Conservation (phyloP, 2,329 filamentous ascomycete species). For the Sporothrix variecibatus region DNA sequence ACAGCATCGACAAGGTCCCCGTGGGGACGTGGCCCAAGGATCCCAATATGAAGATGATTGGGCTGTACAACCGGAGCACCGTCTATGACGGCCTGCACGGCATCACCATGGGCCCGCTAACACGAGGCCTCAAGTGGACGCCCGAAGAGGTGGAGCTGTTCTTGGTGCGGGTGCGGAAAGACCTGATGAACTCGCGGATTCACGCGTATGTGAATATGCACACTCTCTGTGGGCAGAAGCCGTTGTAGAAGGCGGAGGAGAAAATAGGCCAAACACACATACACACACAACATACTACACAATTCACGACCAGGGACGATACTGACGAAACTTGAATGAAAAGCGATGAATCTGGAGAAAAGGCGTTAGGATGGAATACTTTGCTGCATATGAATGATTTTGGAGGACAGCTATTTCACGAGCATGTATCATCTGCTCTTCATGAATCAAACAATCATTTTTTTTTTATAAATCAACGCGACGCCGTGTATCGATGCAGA, state of each 20-base stretch:
- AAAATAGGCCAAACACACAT: too few species aligned
- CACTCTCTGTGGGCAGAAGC: constrained; percentile 27
- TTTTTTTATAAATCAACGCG: not conserved
- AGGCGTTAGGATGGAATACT: not conserved
- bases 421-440: not conserved
- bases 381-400: too few species aligned
- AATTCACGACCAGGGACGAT: too few species aligned
- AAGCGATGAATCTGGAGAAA: too few species aligned
- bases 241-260: not conserved
- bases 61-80: constrained; percentile 35
- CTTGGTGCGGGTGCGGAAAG: constrained; percentile 30
- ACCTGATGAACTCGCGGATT: constrained; percentile 30
- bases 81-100: constrained; percentile 34
- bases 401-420: not conserved
- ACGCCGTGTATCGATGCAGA: not conserved
- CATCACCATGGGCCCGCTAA: constrained; percentile 35
- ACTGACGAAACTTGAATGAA: too few species aligned
- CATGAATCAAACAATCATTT: not conserved
- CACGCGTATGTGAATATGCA: constrained; percentile 28
- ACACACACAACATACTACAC: not conserved
- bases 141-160: constrained; percentile 34
- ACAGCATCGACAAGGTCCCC: constrained; percentile 38
- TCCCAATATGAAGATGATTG: constrained; percentile 33
- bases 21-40: constrained; percentile 39
- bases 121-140: constrained; percentile 34